Evolutionary conservation across 1,139 yeast genomes (phyloP).

Genomic region (Yamadazyma blattariae): DNA sequence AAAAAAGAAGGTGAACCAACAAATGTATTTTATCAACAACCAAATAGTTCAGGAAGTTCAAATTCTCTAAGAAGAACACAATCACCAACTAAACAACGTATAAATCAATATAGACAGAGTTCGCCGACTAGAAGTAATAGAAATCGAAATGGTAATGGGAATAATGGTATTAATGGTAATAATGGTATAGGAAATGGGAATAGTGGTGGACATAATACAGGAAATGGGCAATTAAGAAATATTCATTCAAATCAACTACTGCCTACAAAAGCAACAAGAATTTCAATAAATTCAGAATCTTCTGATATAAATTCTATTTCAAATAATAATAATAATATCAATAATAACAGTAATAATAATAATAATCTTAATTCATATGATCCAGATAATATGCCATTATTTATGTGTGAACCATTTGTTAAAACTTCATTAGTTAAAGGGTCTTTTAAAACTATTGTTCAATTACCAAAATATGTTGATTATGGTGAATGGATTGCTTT

Average conservation of each 20-base stretch:
- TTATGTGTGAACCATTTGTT: constrained; percentile 89
- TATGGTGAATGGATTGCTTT: constrained; percentile 94
- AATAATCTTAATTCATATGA: constrained; percentile 1
- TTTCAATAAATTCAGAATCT: constrained; percentile 12
- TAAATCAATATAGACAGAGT: constrained; percentile 20
- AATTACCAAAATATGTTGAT: constrained; percentile 91
- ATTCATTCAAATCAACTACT: constrained; percentile 6
- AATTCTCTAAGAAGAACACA: constrained; percentile 38
- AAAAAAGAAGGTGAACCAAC: constrained; percentile 42
- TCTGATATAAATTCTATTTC: background rate
- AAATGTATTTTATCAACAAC: constrained; percentile 31
- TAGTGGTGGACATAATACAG: background rate
- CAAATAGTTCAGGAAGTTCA: constrained; percentile 31
- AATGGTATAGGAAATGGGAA: too few relatives aligned
- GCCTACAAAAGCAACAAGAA: constrained; percentile 11
- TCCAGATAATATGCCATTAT: constrained; percentile 46
- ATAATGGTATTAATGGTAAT: background rate
- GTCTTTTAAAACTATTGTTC: constrained; percentile 94
- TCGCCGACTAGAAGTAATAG: constrained; percentile 37
- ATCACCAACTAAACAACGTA: constrained; percentile 27
- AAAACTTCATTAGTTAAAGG: constrained; percentile 95
- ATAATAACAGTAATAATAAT: constrained; percentile 9
- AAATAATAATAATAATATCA: constrained; percentile 7
- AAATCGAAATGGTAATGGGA: constrained; percentile 4
- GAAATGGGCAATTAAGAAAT: constrained; percentile 4